Conservation (phyloP, 495 filamentous ascomycete genomes). For the Cetradonia linearis region DNA sequence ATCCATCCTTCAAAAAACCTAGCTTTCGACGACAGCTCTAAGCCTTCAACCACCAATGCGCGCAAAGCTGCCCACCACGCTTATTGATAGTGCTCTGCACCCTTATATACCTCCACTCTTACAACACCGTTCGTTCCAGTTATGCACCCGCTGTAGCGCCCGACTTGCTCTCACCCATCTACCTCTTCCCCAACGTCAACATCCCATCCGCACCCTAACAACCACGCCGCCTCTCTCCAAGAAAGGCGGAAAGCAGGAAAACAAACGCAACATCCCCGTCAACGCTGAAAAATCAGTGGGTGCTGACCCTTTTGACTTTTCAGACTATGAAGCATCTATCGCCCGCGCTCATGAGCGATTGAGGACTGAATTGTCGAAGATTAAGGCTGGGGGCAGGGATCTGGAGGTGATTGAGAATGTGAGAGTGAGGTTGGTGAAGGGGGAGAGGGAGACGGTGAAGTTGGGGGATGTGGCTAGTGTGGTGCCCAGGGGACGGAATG, state of each 20-base stretch:
- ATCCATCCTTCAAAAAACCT: not conserved
- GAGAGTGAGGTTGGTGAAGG: constrained; percentile 3
- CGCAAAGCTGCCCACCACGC: constrained; percentile 5
- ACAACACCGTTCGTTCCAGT: not conserved
- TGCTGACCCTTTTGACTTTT: constrained; percentile 21
- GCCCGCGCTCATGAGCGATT: constrained; percentile 10
- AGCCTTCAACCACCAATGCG: constrained; percentile 4
- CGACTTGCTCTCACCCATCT: too few species aligned
- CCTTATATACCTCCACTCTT: not conserved
- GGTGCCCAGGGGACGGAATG: constrained; percentile 16
- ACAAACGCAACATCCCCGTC: constrained; percentile 17
- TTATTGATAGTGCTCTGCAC: not conserved
- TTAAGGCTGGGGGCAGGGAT: constrained; percentile 11
- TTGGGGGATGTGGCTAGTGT: constrained; percentile 19
- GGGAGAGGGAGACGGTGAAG: constrained; percentile 1
- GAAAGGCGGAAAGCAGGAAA: constrained; percentile 18
- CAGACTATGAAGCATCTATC: constrained; percentile 18
- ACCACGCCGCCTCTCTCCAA: constrained; percentile 10
- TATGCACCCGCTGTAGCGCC: not conserved
- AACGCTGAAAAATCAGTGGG: constrained; percentile 13
- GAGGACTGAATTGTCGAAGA: constrained; percentile 5
- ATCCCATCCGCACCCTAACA: constrained; percentile 2
- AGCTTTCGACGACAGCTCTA: constrained; percentile 1
- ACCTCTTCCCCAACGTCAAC: not conserved
- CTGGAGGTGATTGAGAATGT: constrained; percentile 16